phyloP scores from a whole-genome alignment of 129 eudicot genomes.

The Pseudognaphalium luteoalbum region DNA sequence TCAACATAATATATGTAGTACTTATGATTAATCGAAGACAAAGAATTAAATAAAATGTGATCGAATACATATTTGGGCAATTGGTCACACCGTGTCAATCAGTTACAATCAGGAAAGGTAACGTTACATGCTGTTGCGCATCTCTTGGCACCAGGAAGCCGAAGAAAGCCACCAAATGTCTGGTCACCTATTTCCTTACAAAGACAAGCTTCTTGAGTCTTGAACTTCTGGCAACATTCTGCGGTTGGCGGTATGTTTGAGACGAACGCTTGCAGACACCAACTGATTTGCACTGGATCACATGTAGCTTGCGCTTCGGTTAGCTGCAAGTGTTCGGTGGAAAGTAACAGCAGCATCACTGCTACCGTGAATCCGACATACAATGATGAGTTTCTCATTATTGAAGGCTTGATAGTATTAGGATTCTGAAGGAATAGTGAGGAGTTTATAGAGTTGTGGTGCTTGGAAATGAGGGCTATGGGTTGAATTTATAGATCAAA shows the following conservation, averaged over 20 bases:
- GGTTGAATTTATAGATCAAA: constrained; percentile 5
- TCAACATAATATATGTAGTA: too few relatives aligned
- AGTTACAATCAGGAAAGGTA: constrained; percentile 24
- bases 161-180: neutral
- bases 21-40: neutral
- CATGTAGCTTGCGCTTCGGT: constrained; percentile 10
- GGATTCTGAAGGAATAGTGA: neutral
- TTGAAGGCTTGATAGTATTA: neutral
- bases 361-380: constrained; percentile 2
- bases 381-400: constrained; percentile 12
- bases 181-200: constrained; percentile 14
- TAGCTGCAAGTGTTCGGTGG: neutral
- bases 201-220: constrained; percentile 27
- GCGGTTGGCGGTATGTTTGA: neutral
- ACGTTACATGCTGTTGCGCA: neutral
- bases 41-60: neutral
- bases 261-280: constrained; percentile 25
- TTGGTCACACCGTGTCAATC: neutral
- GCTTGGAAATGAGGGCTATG: constrained; percentile 6
- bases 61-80: neutral
- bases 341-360: constrained; percentile 16
- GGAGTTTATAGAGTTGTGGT: neutral
- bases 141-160: constrained; percentile 20
- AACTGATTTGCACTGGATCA: constrained; percentile 23
- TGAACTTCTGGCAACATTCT: constrained; percentile 22